Evolutionary conservation across 1,139 yeast species (phyloP), one percentile per base, ranked within the genome.

Genomic region (Lodderomyces orthopsilosis): DNA sequence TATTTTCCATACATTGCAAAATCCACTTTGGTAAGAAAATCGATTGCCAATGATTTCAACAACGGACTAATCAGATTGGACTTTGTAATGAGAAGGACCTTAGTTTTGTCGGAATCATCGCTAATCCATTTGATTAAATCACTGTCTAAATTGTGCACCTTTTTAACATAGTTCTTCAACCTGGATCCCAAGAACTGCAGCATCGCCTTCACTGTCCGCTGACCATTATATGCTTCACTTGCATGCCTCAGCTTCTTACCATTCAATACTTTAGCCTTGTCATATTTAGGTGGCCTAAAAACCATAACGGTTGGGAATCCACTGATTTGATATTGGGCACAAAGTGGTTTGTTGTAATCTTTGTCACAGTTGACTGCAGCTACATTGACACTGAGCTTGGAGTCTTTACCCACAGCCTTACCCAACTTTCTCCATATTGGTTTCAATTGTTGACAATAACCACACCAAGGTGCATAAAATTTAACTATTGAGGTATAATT

Each of bases 381-480:
- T 13, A 90, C 86, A 51, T 84, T 81, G 17, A 82, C 82, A 18
- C 74, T 73, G 42, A 80, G 64, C 40, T 84, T 85, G 22, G 70
- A 61, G 4, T 60, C 50, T 23, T 74, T 72, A 10, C 24, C 34
- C 10, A 86, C 66, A 35, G 66, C 64, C 44, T 77, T 78, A 10
- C 89, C 95, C 17, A 85, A 79, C 55, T 82, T 84, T 45, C 71
- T 69, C 59, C 72, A 85, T 1, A 79, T 70, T 2, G 79, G 77
- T 49, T 75, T 73, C 47, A 85, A 61, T 47, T 79, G 74, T 50
- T 78, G 73, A 56, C 94, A 85, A 58, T 85, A 81, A 1, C 91
- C 90, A 69, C 98, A 93, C 98, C 98, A 93, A 32, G 98, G 98
- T 4, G 98, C 98, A 61, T 93, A 93, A 60, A 91, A 93, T 63